A percentile compares a stretch with the other conserved stretches of the same genome.
These are phyloP conservation scores for Colletotrichum destructivum DNA, from an alignment of 2,329 filamentous ascomycete genomes.

Conservation along the genomic window DNA sequence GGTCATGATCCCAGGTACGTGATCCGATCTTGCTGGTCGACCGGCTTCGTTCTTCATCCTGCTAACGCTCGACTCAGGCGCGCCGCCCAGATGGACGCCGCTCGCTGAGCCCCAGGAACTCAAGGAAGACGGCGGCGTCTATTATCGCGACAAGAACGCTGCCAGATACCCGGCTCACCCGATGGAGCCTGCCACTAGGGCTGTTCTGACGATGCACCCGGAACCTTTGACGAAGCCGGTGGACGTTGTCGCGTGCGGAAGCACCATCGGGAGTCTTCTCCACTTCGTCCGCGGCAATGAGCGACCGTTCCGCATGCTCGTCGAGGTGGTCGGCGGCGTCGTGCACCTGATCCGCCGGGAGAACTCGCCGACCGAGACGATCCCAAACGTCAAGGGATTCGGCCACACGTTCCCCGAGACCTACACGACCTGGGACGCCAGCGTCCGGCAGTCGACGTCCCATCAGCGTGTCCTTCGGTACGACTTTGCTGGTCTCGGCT, in stretches of 20 bases:
- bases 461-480: slow-evolving; percentile 76
- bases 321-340: slow-evolving; percentile 69
- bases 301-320: slow-evolving; percentile 70
- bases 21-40: not conserved
- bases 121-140: slow-evolving; percentile 62
- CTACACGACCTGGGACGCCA: slow-evolving; percentile 74
- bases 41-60: not conserved
- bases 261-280: slow-evolving; percentile 73
- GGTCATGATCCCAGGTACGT: slow-evolving; percentile 53
- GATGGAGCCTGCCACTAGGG: slow-evolving; percentile 62
- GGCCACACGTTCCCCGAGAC: slow-evolving; percentile 78
- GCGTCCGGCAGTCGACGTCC: slow-evolving; percentile 68
- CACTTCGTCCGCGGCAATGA: slow-evolving; percentile 65
- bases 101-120: slow-evolving; percentile 52
- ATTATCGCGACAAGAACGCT: slow-evolving; percentile 69
- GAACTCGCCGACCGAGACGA: slow-evolving; percentile 70
- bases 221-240: slow-evolving; percentile 52
- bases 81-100: slow-evolving; percentile 66
- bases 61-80: slow-evolving; percentile 54
- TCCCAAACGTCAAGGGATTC: slow-evolving; percentile 70
- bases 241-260: slow-evolving; percentile 73
- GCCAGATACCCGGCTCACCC: slow-evolving; percentile 65
- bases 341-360: slow-evolving; percentile 76
- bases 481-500: slow-evolving; percentile 65
- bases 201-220: slow-evolving; percentile 54